These are phyloP conservation scores for Trichophyton benhamiae DNA, from an alignment of 2,329 filamentous ascomycete species.

Conservation along the genomic window DNA sequence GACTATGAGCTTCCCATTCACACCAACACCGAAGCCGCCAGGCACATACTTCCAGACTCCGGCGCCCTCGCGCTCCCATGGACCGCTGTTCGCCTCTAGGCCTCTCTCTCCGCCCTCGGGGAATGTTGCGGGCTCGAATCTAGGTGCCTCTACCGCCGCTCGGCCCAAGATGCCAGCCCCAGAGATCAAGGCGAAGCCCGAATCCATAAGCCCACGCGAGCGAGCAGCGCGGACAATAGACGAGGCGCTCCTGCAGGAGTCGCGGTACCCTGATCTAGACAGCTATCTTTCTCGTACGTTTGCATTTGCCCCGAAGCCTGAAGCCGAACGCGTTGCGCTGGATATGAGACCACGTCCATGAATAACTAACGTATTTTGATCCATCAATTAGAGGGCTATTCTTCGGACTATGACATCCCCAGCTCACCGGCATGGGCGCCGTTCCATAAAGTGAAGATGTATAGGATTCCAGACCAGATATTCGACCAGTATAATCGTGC, in stretches of 20 bases:
- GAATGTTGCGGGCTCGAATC: neutral
- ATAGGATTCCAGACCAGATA: conserved; percentile 81
- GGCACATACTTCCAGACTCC: conserved; percentile 33
- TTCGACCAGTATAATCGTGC: conserved; percentile 86
- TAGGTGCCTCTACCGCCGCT: conserved; percentile 10
- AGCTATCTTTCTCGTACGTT: conserved; percentile 74
- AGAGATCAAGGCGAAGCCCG: conserved; percentile 34
- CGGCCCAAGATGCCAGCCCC: conserved; percentile 10
- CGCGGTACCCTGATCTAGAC: conserved; percentile 77
- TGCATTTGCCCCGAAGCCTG: neutral
- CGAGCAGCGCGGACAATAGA: conserved; percentile 78
- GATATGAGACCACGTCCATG: conserved; percentile 4
- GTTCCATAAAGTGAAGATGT: conserved; percentile 75
- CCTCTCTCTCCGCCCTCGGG: conserved; percentile 15
- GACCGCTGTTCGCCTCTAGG: conserved; percentile 23
- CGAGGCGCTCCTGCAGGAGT: conserved; percentile 60
- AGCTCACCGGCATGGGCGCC: conserved; percentile 62
- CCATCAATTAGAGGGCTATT: conserved; percentile 59
- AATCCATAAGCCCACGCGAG: conserved; percentile 55
- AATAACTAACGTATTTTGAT: neutral
- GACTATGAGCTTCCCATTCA: conserved; percentile 33
- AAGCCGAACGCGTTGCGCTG: neutral
- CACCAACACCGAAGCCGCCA: conserved; percentile 31
- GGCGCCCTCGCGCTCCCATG: conserved; percentile 27
- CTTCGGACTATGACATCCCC: conserved; percentile 80